phyloP scores from a whole-genome alignment of 306 rosid species.

The Adenanthera pavonina region DNA sequence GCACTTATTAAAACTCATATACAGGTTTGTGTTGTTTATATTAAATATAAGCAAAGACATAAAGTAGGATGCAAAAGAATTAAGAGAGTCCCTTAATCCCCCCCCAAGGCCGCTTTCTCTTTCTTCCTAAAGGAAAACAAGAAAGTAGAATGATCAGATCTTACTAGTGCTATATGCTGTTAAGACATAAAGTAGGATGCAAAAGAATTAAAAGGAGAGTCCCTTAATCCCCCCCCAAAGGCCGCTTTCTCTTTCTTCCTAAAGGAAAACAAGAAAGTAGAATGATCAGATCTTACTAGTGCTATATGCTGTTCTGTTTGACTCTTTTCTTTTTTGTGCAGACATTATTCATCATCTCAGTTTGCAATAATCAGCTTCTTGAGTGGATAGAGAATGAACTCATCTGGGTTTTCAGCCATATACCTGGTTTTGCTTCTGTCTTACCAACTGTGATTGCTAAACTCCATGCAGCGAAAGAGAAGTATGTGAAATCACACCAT shows the following conservation, averaged over 20 bases:
- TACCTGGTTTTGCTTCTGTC: constrained; percentile 78
- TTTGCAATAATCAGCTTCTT: constrained; percentile 98
- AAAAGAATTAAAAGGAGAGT: neutral
- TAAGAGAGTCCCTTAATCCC: no score
- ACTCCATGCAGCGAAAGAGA: constrained; percentile 71
- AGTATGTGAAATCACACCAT: constrained; percentile 67
- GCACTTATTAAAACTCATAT: constrained; percentile 95
- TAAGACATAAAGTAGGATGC: neutral
- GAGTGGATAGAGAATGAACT: constrained; percentile 91
- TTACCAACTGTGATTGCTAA: constrained; percentile 64
- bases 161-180: constrained; percentile 11
- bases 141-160: no score
- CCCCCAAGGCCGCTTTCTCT: no score
- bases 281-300: neutral
- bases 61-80: neutral
- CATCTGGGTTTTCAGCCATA: constrained; percentile 83
- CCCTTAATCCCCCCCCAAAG: no score
- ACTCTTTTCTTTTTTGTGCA: constrained; percentile 42
- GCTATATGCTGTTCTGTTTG: constrained; percentile 13
- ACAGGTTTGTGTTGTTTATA: constrained; percentile 62
- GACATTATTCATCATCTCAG: constrained; percentile 84
- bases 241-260: no score
- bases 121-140: no score
- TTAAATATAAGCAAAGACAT: neutral
- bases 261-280: no score